A percentile compares a stretch with the other conserved stretches of the same genome.
Evolutionary conservation across 2,329 filamentous ascomycete genomes (phyloP).

Genomic region (Venturiaceae sp.): DNA sequence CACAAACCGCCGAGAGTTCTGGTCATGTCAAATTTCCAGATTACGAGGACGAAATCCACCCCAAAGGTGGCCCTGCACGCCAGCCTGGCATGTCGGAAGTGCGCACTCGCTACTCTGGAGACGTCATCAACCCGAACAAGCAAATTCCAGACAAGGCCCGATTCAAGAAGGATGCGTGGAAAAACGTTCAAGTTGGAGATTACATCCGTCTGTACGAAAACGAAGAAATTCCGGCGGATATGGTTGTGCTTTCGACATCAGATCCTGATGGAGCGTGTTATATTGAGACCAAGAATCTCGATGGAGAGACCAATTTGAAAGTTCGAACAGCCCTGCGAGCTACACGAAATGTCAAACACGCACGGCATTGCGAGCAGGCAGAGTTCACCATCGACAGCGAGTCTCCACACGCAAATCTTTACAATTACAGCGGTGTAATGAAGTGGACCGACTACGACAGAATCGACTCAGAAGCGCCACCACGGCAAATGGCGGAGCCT

Average conservation of each 20-base stretch:
- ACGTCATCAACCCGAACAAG: conserved; percentile 62
- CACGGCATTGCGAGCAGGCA: conserved; percentile 81
- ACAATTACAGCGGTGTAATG: conserved; percentile 85
- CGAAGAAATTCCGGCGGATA: conserved; percentile 87
- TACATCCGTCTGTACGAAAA: conserved; percentile 95
- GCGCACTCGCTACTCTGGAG: conserved; percentile 46
- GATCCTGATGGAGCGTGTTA: conserved; percentile 93
- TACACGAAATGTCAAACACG: conserved; percentile 73
- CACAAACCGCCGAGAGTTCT: background rate
- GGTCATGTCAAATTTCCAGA: background rate
- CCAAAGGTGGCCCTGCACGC: conserved; percentile 3
- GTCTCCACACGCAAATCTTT: conserved; percentile 82
- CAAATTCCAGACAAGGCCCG: conserved; percentile 60
- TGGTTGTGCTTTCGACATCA: conserved; percentile 86
- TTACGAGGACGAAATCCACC: background rate
- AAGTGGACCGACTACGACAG: conserved; percentile 71
- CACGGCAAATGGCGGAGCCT: conserved; percentile 77
- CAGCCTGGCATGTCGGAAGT: conserved; percentile 18
- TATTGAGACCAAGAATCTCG: conserved; percentile 95
- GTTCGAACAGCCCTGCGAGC: conserved; percentile 85
- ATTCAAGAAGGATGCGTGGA: conserved; percentile 93
- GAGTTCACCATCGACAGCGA: conserved; percentile 88
- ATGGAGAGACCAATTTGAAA: conserved; percentile 96
- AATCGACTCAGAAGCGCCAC: conserved; percentile 50
- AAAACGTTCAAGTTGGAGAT: conserved; percentile 88